Evolutionary conservation across 1,284 basidiomycete genomes (phyloP).

Genomic region (Anthracocystis walkeri): DNA sequence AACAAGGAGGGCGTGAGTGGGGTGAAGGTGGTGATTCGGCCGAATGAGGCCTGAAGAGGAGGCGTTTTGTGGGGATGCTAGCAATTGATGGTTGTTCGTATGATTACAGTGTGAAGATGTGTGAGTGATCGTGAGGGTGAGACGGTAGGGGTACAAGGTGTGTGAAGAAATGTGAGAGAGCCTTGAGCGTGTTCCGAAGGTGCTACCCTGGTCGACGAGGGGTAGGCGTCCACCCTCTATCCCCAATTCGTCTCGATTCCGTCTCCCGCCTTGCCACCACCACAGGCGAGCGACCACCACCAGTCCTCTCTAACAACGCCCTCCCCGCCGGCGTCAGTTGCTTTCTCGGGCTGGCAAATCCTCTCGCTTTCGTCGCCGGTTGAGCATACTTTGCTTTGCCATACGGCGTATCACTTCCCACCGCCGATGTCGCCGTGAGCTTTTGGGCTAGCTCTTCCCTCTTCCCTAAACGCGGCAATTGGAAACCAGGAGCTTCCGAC

Average conservation of each 20-base stretch:
- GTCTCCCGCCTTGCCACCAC: not conserved
- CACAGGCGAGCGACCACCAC: not conserved
- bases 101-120: not conserved
- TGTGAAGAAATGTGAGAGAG: not conserved
- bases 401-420: constrained; percentile 20
- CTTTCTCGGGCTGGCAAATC: constrained; percentile 17
- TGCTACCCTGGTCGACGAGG: constrained; percentile 3
- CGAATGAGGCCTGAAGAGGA: constrained; percentile 31
- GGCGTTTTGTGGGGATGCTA: too few species aligned
- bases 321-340: constrained; percentile 36
- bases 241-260: not conserved
- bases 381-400: constrained; percentile 27
- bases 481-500: constrained; percentile 7
- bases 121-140: not conserved
- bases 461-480: constrained; percentile 12
- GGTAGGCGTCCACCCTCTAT: constrained; percentile 38
- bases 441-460: constrained; percentile 31
- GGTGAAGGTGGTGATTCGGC: constrained; percentile 52
- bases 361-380: not conserved
- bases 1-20: constrained; percentile 57
- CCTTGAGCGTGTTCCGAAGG: constrained; percentile 1
- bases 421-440: constrained; percentile 1
- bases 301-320: constrained; percentile 33
- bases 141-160: not conserved
- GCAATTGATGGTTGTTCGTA: too few species aligned